Percentiles rank a stretch among this genome's conserved stretches.
phyloP scores from a whole-genome alignment of 768 basidiomycete species.

The Amanita rubescens region DNA sequence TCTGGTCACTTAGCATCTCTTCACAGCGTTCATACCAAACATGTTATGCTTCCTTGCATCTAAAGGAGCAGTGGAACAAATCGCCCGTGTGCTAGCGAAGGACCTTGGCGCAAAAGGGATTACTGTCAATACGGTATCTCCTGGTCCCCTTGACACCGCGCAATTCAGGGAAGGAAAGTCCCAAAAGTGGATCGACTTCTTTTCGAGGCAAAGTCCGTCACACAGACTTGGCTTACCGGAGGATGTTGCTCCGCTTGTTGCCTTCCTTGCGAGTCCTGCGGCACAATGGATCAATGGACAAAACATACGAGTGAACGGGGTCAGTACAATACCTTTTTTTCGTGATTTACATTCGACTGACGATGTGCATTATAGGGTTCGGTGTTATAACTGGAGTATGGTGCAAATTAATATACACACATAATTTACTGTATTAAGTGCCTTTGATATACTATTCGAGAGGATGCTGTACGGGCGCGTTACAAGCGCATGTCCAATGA shows the following conservation, averaged over 20 bases:
- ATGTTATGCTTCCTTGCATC: constrained; percentile 45
- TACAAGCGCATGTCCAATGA: too few species aligned
- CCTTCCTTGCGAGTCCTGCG: constrained; percentile 44
- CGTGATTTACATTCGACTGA: neutral
- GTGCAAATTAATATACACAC: neutral
- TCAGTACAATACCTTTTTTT: constrained; percentile 23
- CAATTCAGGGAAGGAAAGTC: constrained; percentile 51
- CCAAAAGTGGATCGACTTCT: constrained; percentile 34
- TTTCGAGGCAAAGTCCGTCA: constrained; percentile 38
- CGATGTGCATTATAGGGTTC: neutral
- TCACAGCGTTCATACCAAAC: constrained; percentile 35
- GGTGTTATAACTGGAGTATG: neutral
- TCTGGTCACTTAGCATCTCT: neutral
- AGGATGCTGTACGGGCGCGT: too few species aligned
- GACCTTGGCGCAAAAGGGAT: constrained; percentile 47
- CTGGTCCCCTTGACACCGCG: constrained; percentile 48
- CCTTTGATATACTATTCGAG: too few species aligned
- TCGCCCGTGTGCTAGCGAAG: constrained; percentile 49
- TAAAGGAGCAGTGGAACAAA: constrained; percentile 55
- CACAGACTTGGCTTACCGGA: constrained; percentile 41
- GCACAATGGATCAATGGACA: constrained; percentile 54
- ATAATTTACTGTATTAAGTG: too few species aligned
- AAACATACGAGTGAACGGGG: constrained; percentile 51
- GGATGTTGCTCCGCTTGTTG: constrained; percentile 46
- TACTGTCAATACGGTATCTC: constrained; percentile 51